A percentile compares a stretch with the other conserved stretches of the same genome.
Conservation (phyloP, 805 yeast genomes). For the Candida fluviatilis region DNA sequence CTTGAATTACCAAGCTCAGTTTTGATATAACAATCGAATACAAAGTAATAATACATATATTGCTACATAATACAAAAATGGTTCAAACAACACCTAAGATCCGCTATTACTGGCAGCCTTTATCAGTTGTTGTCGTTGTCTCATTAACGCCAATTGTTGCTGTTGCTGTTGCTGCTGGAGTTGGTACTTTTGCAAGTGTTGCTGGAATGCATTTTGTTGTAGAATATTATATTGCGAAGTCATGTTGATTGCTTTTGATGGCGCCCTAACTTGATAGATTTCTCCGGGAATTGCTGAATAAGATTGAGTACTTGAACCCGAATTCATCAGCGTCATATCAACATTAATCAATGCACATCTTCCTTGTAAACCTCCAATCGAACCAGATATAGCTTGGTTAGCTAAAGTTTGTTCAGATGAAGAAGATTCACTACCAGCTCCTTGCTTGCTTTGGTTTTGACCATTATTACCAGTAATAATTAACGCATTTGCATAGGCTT, state of each 20-base stretch:
- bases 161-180: slow-evolving; percentile 37
- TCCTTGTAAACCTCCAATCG: slow-evolving; percentile 75
- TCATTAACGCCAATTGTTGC: slow-evolving; percentile 25
- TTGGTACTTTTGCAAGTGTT: slow-evolving; percentile 37
- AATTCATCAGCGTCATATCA: slow-evolving; percentile 29
- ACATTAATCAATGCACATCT: slow-evolving; percentile 72
- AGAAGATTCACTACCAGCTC: slow-evolving; percentile 11
- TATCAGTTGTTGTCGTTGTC: slow-evolving; percentile 20
- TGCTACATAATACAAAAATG: background rate
- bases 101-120: background rate
- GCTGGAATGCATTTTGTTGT: slow-evolving; percentile 43
- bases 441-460: slow-evolving; percentile 23
- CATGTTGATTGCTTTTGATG: slow-evolving; percentile 38
- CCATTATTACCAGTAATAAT: slow-evolving; percentile 57
- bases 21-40: too few relatives aligned
- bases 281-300: slow-evolving; percentile 62
- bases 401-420: slow-evolving; percentile 38
- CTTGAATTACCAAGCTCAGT: too few relatives aligned
- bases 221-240: slow-evolving; percentile 40
- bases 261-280: slow-evolving; percentile 43
- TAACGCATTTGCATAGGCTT: slow-evolving; percentile 86
- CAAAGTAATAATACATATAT: background rate
- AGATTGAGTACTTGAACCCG: slow-evolving; percentile 29
- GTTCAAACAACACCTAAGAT: background rate
- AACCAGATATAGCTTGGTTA: slow-evolving; percentile 44